These are phyloP conservation scores for Lactifluus volemus DNA, from an alignment of 768 basidiomycete species.

Conservation along the genomic window DNA sequence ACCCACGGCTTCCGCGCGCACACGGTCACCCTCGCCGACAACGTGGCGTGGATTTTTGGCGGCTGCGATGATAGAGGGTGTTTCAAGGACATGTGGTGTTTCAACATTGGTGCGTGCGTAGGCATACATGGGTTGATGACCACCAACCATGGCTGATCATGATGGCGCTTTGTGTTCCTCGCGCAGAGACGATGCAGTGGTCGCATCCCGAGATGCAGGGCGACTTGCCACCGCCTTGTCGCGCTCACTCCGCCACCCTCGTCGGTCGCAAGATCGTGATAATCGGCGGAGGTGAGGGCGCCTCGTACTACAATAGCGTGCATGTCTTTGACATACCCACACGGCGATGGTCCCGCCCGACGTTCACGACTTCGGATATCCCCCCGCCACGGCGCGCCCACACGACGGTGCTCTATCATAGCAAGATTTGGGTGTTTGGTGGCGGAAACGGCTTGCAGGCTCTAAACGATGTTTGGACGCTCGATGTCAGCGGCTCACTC, in stretches of 20 bases:
- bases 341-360: constrained; percentile 55
- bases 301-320: constrained; percentile 73
- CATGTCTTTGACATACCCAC: constrained; percentile 75
- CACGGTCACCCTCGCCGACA: constrained; percentile 75
- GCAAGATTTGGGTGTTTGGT: constrained; percentile 79
- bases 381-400: constrained; percentile 72
- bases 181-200: constrained; percentile 83
- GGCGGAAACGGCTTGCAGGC: constrained; percentile 93
- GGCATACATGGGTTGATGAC: not conserved
- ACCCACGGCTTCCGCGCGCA: constrained; percentile 70
- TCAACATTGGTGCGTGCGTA: constrained; percentile 59
- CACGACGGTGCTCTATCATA: constrained; percentile 64
- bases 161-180: not conserved
- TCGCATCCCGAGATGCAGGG: constrained; percentile 66
- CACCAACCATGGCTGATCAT: not conserved
- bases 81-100: constrained; percentile 70
- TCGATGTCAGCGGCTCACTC: constrained; percentile 48
- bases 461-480: constrained; percentile 82
- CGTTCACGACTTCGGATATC: constrained; percentile 19
- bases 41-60: constrained; percentile 79
- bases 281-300: constrained; percentile 82
- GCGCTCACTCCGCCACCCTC: constrained; percentile 83
- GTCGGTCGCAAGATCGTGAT: constrained; percentile 74
- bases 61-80: constrained; percentile 78
- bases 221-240: constrained; percentile 71